Evolutionary conservation across 2,329 filamentous ascomycete genomes (phyloP), one percentile per base, ranked within the genome.

Genomic region (Aspergillus neotritici): DNA sequence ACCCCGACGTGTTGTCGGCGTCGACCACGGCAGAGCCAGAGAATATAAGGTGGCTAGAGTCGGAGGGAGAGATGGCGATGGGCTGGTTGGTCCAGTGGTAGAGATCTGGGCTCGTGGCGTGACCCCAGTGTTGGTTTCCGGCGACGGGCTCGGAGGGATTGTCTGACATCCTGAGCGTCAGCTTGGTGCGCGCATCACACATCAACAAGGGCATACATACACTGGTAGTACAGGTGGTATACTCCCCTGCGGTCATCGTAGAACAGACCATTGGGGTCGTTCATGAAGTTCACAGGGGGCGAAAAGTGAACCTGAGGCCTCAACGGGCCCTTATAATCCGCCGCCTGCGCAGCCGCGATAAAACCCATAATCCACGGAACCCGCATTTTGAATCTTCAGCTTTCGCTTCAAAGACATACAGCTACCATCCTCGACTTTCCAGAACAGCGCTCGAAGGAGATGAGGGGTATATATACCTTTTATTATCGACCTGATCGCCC

Each of bases 161-260:
- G 51, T 76, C 71, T 73, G 34, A 15, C 15, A n/a, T n/a, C n/a
- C n/a, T n/a, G n/a, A 34, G n/a, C 10, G 31, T 43, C 14, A 33
- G 21, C 16, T 25, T 38, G 28, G n/a, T 29, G 38, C 12, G 10
- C 12, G 15, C 11, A 32, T 4, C 7, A 5, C 14, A 17, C 34
- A 31, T 5, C 11, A 13, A 16, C 4, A 13, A 37, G 16, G 25
- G 4, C 29, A n/a, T 8, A 21, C 58, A 64, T 63, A 67, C 73
- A 80, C 56, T 84, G 81, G 53, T 84, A 85, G 62, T 84, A 84
- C 2, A 83, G 51, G 56, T 84, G 82, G 61, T 77, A 85, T 0
- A 70, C 67, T 4, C 78, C 79, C 25, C 37, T 39, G 42, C 79
- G 69, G 2, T 62, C 68, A 48, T 82, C 78, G 5, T 73, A 58